Percentiles rank a stretch among this genome's conserved stretches.
phyloP scores from a whole-genome alignment of 1,284 basidiomycete genomes.

The Trichosporon sp. region DNA sequence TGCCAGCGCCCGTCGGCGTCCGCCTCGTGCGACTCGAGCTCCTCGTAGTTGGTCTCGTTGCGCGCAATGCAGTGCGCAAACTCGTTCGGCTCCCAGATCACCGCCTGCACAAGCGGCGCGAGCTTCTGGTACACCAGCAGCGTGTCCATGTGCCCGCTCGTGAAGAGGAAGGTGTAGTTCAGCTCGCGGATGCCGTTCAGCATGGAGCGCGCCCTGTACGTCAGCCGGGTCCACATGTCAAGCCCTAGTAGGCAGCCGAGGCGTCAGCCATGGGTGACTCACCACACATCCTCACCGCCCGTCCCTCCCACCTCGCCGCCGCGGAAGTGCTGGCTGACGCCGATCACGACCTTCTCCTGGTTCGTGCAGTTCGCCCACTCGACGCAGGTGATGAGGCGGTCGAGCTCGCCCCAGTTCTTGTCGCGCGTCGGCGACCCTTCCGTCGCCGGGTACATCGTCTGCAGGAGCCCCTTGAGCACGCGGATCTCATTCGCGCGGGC shows the following conservation, averaged over 20 bases:
- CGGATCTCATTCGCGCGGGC: background rate
- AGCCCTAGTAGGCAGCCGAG: background rate
- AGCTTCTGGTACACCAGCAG: constrained; percentile 38
- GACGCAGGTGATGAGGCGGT: constrained; percentile 25
- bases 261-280: background rate
- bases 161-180: constrained; percentile 36
- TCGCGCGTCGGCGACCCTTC: background rate
- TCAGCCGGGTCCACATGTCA: constrained; percentile 21
- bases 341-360: constrained; percentile 30
- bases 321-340: constrained; percentile 32
- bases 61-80: constrained; percentile 21
- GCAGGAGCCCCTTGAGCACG: constrained; percentile 11
- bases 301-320: constrained; percentile 4
- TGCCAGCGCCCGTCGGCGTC: constrained; percentile 11
- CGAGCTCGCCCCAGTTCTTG: constrained; percentile 12
- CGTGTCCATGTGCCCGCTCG: constrained; percentile 29
- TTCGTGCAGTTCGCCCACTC: constrained; percentile 22
- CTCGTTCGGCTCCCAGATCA: constrained; percentile 28
- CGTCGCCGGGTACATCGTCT: constrained; percentile 13
- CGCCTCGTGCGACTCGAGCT: constrained; percentile 11
- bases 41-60: constrained; percentile 23
- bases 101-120: constrained; percentile 27
- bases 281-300: constrained; percentile 26
- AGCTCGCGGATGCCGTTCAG: constrained; percentile 28
- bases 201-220: constrained; percentile 21